Evolutionary conservation across 2,329 filamentous ascomycete species (phyloP), one percentile per base, ranked within the genome.

Genomic region (Thielaviopsis musarum): DNA sequence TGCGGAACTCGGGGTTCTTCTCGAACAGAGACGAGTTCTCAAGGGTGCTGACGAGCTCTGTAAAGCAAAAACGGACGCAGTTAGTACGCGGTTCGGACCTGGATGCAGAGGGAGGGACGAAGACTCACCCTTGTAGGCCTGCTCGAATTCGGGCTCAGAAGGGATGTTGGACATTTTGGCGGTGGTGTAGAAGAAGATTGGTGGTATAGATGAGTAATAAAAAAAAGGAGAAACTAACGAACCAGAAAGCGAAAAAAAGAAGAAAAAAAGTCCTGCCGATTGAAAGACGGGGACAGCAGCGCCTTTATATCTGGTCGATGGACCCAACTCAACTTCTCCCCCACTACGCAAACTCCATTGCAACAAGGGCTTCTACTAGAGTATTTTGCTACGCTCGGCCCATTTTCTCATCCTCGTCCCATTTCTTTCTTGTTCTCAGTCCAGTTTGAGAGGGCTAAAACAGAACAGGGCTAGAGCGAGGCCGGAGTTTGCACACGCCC

Each of bases 71-170:
- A 52, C 13, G 45, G n/a, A 41, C 21, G 17, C 19, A 30, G 19
- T 34, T 19, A 52, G 15, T 49, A 38, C 24, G 10, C 41, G 17
- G 17, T 13, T 41, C 30, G 30, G 15, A 34, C 30, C 13, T 1
- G 30, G 26, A 51, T 10, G 28, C 19, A 19, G 26, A 54, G 15
- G 26, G 24, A n/a, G 10, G 24, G 53, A 22, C 5, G 22, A 26
- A 6, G 13, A 38, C 79, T 69, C 76, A 94, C 89, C 89, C 73
- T 90, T 88, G 83, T 95, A 95, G 70, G 91, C 91, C 82, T 97
- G 91, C 83, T 96, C 84, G 78, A 97, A 97, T 79, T 98, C 91
- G 70, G 93, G 91, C 82, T 97, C 91, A 64, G 77, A 76, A 57
- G 88, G 83, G 69, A 93, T 80, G 78, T 93, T 85, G 66, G 90